phyloP scores from a whole-genome alignment of 352 stramenopile species.

The Pythium myriotylum region DNA sequence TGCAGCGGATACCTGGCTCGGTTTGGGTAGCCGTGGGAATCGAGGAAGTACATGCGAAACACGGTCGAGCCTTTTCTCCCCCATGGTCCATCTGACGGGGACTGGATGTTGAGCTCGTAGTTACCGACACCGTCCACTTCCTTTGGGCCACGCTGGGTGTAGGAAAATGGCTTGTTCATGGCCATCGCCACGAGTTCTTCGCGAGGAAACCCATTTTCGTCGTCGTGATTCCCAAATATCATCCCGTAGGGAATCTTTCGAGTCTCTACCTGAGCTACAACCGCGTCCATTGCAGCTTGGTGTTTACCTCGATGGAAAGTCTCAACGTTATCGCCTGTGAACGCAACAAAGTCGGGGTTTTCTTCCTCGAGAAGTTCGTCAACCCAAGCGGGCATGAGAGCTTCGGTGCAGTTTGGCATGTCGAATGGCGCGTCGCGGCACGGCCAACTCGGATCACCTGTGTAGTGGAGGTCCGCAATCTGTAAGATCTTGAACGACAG shows the following conservation, averaged over 20 bases:
- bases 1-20: background rate
- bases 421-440: slow-evolving; percentile 33
- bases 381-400: slow-evolving; percentile 45
- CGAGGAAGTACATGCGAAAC: slow-evolving; percentile 40
- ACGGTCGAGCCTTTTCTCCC: slow-evolving; percentile 28
- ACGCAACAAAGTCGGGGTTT: slow-evolving; percentile 58
- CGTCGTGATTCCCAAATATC: slow-evolving; percentile 69
- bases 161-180: slow-evolving; percentile 40
- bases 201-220: slow-evolving; percentile 44
- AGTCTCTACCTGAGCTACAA: slow-evolving; percentile 42
- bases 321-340: slow-evolving; percentile 60
- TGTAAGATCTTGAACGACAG: slow-evolving; percentile 58
- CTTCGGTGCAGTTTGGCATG: slow-evolving; percentile 39
- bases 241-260: slow-evolving; percentile 55
- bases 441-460: slow-evolving; percentile 38
- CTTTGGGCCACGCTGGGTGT: slow-evolving; percentile 41
- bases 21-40: slow-evolving; percentile 10
- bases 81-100: slow-evolving; percentile 37
- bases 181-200: slow-evolving; percentile 35
- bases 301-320: slow-evolving; percentile 6
- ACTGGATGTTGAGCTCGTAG: slow-evolving; percentile 52
- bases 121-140: slow-evolving; percentile 50
- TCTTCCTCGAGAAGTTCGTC: slow-evolving; percentile 48
- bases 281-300: slow-evolving; percentile 15
- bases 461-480: slow-evolving; percentile 57